Base-by-base conservation (phyloP, 2,329 filamentous ascomycete species). In the Lachnellula subtilissima region DNA sequence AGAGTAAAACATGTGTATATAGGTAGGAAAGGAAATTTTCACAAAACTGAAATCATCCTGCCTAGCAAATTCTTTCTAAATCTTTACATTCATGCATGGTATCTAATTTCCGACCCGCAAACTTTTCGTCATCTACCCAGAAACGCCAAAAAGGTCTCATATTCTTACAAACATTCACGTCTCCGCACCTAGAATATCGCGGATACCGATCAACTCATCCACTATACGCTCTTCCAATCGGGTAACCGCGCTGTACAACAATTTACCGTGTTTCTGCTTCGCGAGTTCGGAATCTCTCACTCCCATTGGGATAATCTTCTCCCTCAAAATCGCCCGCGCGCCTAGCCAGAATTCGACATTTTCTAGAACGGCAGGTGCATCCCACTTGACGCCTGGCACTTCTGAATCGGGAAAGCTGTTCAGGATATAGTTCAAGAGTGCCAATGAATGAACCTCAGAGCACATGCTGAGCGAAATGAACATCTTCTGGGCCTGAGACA, bases 321-420 rank as follows among this genome's bases (percentile, higher is more conserved):
- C 86, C 52, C 86, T 80, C 54, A 97, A 75, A 53, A 86, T 75
- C 62, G 84, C 83, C 56, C 85, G 80, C 52, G 85, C 85, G 28
- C 83, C 80, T 37, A 97, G 74, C 79, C 90, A 90, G 62, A 88
- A 89, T 63, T 96, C 90, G 5, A 95, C 83, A 65, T 94, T 91
- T 69, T 96, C 92, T 61, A 87, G 80, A 48, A 95, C 80, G 1
- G 78, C 78, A 0, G 79, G 78, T 12, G 82, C 78, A 67, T 97
- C 90, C 86, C 90, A 96, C 52, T 83, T 79, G 6, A 97, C 78
- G 8, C 82, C 77, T 14, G 86, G 82, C 1, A 97, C 85, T 23
- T 91, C 86, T 22, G 86, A 83, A n/a, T 68, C 80, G 17, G 83
- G 80, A 66, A 90, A 82, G 7, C 81, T 82, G 5, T 82, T 80